Evolutionary conservation across 2,329 filamentous ascomycete genomes (phyloP).

Genomic region (Fusarium fracticaudum): DNA sequence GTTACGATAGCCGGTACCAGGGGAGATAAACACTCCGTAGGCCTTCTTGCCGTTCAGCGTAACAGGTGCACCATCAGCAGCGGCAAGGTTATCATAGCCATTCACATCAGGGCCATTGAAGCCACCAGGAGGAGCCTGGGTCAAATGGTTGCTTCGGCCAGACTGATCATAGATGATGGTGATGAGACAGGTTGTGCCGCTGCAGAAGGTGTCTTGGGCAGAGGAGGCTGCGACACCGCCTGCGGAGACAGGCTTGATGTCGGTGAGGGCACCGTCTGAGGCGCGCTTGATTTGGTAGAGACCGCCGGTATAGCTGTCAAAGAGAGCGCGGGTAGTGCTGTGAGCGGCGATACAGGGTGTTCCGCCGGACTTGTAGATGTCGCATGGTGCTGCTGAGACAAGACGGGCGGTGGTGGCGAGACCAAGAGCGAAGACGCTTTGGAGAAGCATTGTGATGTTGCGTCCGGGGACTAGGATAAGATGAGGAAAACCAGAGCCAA

Average conservation of each 20-base stretch:
- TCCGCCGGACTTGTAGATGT: slow-evolving; percentile 13
- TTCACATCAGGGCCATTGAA: slow-evolving; percentile 41
- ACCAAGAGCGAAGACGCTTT: slow-evolving; percentile 8
- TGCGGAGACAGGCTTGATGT: slow-evolving; percentile 48
- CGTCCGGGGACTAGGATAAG: no score
- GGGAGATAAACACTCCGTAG: slow-evolving; percentile 20
- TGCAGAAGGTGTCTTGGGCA: slow-evolving; percentile 69
- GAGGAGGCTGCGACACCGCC: slow-evolving; percentile 71
- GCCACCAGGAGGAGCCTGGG: slow-evolving; percentile 65
- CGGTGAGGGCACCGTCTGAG: slow-evolving; percentile 3
- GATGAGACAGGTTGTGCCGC: slow-evolving; percentile 69
- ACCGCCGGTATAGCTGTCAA: not conserved
- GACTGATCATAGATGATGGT: slow-evolving; percentile 74
- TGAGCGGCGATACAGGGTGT: slow-evolving; percentile 26
- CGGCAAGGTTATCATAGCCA: slow-evolving; percentile 21
- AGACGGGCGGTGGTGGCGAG: slow-evolving; percentile 1
- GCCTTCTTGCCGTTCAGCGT: slow-evolving; percentile 25
- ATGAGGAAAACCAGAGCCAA: accelerated
- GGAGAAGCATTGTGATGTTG: not conserved
- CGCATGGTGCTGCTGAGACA: slow-evolving; percentile 14
- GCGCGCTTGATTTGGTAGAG: slow-evolving; percentile 30
- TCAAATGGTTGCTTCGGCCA: slow-evolving; percentile 68
- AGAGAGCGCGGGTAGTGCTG: slow-evolving; percentile 11
- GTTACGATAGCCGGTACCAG: slow-evolving; percentile 21
- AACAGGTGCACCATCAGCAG: slow-evolving; percentile 20